These are phyloP conservation scores for Saccharomyces hybrid DNA, from an alignment of 1,139 yeast genomes.

Conservation along the genomic window DNA sequence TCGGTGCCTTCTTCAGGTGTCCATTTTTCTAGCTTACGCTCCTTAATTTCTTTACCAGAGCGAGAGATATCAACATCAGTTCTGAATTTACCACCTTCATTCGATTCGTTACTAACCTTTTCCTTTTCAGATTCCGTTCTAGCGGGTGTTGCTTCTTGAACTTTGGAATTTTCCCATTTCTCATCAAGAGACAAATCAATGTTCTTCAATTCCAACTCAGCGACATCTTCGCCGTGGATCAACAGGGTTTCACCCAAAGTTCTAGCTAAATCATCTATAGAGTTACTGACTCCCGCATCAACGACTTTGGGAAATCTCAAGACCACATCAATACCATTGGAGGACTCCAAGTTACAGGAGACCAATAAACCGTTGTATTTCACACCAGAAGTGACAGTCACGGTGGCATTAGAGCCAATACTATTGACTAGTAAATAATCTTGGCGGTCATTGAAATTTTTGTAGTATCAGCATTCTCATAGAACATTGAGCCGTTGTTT, in stretches of 20 bases:
- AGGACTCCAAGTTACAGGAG: slow-evolving; percentile 38
- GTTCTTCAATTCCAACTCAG: slow-evolving; percentile 43
- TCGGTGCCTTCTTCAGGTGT: slow-evolving; percentile 52
- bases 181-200: slow-evolving; percentile 24
- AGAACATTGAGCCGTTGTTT: slow-evolving; percentile 10
- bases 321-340: slow-evolving; percentile 43
- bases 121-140: slow-evolving; percentile 6
- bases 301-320: slow-evolving; percentile 45
- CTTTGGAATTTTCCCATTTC: slow-evolving; percentile 18
- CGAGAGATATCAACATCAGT: slow-evolving; percentile 81
- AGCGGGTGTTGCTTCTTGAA: slow-evolving; percentile 10
- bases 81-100: slow-evolving; percentile 40
- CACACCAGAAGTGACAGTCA: slow-evolving; percentile 57
- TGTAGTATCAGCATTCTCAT: slow-evolving; percentile 24
- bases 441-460: slow-evolving; percentile 42
- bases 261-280: slow-evolving; percentile 31
- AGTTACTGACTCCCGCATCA: slow-evolving; percentile 33
- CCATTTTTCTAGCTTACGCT: slow-evolving; percentile 80
- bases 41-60: slow-evolving; percentile 37
- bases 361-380: slow-evolving; percentile 53
- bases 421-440: slow-evolving; percentile 46
- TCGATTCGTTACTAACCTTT: slow-evolving; percentile 6
- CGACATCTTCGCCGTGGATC: slow-evolving; percentile 53
- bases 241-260: slow-evolving; percentile 42
- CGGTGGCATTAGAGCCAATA: slow-evolving; percentile 49